These are phyloP conservation scores for Solanum hybrid DNA, from an alignment of 305 asterid species.

Conservation along the genomic window DNA sequence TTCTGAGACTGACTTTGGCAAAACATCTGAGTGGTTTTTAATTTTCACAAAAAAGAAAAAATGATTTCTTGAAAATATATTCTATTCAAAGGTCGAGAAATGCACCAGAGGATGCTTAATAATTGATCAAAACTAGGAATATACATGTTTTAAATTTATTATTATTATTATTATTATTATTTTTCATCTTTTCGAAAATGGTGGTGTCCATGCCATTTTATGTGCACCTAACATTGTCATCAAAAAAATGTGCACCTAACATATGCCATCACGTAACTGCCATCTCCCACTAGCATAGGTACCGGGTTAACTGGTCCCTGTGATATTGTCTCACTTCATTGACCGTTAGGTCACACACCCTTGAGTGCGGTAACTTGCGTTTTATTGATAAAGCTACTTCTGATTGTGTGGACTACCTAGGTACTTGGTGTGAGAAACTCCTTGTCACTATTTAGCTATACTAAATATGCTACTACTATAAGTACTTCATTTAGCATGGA, in stretches of 20 bases:
- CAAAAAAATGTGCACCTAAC: not conserved
- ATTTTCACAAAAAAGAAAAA: not conserved
- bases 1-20: not conserved
- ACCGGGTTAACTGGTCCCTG: not conserved
- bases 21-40: not conserved
- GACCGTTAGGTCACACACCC: not conserved
- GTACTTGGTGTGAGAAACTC: not conserved
- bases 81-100: not conserved
- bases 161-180: not conserved
- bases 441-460: not conserved
- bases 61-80: not conserved
- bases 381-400: not conserved
- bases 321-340: not conserved
- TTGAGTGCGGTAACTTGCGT: not conserved
- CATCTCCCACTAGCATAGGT: not conserved
- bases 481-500: not conserved
- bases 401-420: not conserved
- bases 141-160: not conserved
- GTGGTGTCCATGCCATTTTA: not conserved
- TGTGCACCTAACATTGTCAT: not conserved
- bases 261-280: not conserved
- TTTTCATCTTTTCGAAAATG: not conserved
- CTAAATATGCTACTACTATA: not conserved
- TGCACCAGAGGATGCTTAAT: not conserved
- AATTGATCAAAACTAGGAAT: not conserved